phyloP scores from a whole-genome alignment of 129 eudicot species.

The Artemisia argyi region DNA sequence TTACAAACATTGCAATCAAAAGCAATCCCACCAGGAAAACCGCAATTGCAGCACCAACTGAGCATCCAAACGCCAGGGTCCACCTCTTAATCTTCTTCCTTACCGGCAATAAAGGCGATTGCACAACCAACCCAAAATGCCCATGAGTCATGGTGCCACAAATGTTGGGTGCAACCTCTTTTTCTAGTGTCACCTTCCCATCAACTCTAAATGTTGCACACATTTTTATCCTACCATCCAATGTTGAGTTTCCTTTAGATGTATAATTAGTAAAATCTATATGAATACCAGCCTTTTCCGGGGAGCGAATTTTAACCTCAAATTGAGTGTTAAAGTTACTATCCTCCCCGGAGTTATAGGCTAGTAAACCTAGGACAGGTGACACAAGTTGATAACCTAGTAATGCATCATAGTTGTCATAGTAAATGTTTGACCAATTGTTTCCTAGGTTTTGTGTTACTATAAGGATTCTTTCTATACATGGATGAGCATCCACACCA shows the following conservation, averaged over 20 bases:
- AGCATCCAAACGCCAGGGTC: constrained; percentile 69
- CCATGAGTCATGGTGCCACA: constrained; percentile 70
- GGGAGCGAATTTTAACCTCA: constrained; percentile 56
- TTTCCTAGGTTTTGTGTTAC: constrained; percentile 75
- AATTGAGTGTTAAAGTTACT: constrained; percentile 42
- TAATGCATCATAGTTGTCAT: constrained; percentile 54
- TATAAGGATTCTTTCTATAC: constrained; percentile 69
- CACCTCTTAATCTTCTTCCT: constrained; percentile 57
- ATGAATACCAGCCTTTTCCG: constrained; percentile 41
- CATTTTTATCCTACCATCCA: constrained; percentile 52
- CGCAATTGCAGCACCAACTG: constrained; percentile 79
- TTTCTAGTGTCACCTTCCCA: constrained; percentile 66
- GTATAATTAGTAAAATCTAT: constrained; percentile 60
- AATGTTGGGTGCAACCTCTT: constrained; percentile 49
- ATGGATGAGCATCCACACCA: constrained; percentile 63
- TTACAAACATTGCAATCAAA: constrained; percentile 72
- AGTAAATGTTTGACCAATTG: constrained; percentile 80
- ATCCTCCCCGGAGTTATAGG: constrained; percentile 67
- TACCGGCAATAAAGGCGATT: constrained; percentile 56
- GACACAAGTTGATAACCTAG: constrained; percentile 79
- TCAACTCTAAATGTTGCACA: constrained; percentile 75
- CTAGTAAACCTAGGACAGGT: constrained; percentile 81
- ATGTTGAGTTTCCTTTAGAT: constrained; percentile 13
- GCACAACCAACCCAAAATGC: constrained; percentile 82
- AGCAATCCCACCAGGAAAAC: constrained; percentile 62